Evolutionary conservation across 345 rosid species (phyloP), one percentile per base, ranked within the genome.

Genomic region (Luvunga scandens): DNA sequence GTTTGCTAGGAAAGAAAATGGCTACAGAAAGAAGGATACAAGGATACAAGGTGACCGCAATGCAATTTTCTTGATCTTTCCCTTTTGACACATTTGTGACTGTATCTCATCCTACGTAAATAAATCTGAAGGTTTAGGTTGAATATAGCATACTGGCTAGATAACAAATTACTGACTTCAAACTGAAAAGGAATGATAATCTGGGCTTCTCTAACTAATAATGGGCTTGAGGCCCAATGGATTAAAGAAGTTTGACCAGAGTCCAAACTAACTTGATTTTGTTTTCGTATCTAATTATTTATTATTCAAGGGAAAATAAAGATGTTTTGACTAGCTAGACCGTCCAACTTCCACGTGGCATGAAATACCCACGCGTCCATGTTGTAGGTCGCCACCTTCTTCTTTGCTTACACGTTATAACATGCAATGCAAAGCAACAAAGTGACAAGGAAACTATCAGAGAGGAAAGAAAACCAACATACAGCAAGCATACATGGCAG

Each of bases 341-440:
- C 14, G 66, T 65, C 30, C 55, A 6, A 30, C 34, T 31, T 25
- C 33, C 78, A 21, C 80, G 83, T 77, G 83, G 73, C 81, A 67
- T 0, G 8, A 30, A 18, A n/a, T 2, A 1, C 34, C 30, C 69
- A 74, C 76, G 85, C 69, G 85, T 60, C 55, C 3, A n/a, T 74
- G 16, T 4, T 1, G 4, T 22, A 9, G 53, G 12, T 76, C 31
- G 85, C 77, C 85, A 77, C 85, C 73, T 27, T 65, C 69, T 73
- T 72, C 18, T 53, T 48, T 2, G 9, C 55, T 30, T 30, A 1
- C 33, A 9, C 55, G 57, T 19, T 72, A 66, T 77, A 68, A 60
- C 64, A 30, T 25, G 67, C 24, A 31, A 45, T 6, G n/a, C 8
- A 48, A 62, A 33, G 34, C 19, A 13, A 1, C 55, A 42, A 2